Evolutionary conservation across 768 basidiomycete genomes (phyloP).

Genomic region (Podaxis sp.): DNA sequence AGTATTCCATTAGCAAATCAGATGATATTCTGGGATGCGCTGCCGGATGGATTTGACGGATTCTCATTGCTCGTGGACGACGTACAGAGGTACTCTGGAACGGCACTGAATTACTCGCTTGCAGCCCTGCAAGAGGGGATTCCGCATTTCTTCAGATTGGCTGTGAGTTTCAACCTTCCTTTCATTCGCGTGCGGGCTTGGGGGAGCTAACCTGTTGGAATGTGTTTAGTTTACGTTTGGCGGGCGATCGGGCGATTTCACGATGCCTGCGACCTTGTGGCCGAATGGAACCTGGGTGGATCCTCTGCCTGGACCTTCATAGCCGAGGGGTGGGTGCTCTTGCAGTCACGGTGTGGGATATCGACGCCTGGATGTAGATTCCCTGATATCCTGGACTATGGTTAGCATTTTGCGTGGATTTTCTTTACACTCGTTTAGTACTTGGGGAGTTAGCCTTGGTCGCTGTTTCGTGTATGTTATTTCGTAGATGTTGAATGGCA

Average conservation of each 20-base stretch:
- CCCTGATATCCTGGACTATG: too few relatives aligned
- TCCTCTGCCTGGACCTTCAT: conserved; percentile 67
- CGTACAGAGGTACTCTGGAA: conserved; percentile 73
- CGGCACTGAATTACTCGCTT: conserved; percentile 68
- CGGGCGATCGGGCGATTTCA: conserved; percentile 65
- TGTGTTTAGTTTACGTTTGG: conserved; percentile 41
- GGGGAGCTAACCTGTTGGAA: background rate
- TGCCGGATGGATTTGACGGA: conserved; percentile 63
- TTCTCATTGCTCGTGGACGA: conserved; percentile 83
- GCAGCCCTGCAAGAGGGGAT: conserved; percentile 52
- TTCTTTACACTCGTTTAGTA: too few relatives aligned
- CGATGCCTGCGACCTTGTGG: conserved; percentile 70
- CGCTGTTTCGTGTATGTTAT: too few relatives aligned
- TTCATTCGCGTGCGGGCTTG: background rate
- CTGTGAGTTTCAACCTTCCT: conserved; percentile 43
- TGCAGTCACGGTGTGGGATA: background rate
- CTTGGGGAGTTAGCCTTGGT: too few relatives aligned
- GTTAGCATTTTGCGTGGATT: too few relatives aligned
- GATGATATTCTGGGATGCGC: conserved; percentile 49
- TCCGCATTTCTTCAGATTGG: conserved; percentile 77
- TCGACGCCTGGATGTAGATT: background rate
- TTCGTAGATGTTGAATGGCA: too few relatives aligned
- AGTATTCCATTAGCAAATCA: conserved; percentile 52
- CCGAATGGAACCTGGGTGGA: conserved; percentile 82
- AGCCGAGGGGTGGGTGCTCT: background rate